phyloP scores from a whole-genome alignment of 805 yeast species.

The Saturnispora zaruensis region DNA sequence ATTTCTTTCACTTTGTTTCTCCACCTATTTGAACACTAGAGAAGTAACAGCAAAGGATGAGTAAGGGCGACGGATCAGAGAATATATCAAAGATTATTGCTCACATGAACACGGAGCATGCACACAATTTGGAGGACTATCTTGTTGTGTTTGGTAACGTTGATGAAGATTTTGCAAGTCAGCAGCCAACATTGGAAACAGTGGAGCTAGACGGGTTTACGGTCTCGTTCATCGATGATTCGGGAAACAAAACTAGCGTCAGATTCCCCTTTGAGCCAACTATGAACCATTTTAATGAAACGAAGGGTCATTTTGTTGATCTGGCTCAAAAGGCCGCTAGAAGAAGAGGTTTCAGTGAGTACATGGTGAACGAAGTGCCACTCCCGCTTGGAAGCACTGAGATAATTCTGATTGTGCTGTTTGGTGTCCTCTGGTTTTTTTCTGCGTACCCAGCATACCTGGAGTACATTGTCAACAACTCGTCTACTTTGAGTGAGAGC shows the following conservation, averaged over 20 bases:
- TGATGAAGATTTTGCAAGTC: constrained; percentile 10
- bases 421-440: constrained; percentile 5
- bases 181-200: constrained; percentile 36
- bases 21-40: background rate
- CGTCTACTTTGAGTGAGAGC: constrained; percentile 8
- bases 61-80: background rate
- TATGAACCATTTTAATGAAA: constrained; percentile 34
- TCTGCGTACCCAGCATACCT: constrained; percentile 11
- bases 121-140: constrained; percentile 63
- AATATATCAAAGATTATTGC: constrained; percentile 40
- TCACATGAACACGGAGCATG: constrained; percentile 79
- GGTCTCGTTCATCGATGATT: constrained; percentile 28
- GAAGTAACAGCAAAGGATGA: background rate
- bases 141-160: constrained; percentile 46
- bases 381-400: constrained; percentile 33
- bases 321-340: constrained; percentile 74
- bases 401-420: constrained; percentile 22
- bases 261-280: constrained; percentile 47
- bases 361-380: constrained; percentile 16
- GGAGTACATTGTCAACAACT: constrained; percentile 4
- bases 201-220: constrained; percentile 38
- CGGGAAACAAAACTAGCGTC: constrained; percentile 25
- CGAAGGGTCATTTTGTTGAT: constrained; percentile 45
- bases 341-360: constrained; percentile 50
- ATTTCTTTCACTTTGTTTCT: background rate